Conservation (phyloP, 2,329 filamentous ascomycete genomes). For the Aspergillus candidus region DNA sequence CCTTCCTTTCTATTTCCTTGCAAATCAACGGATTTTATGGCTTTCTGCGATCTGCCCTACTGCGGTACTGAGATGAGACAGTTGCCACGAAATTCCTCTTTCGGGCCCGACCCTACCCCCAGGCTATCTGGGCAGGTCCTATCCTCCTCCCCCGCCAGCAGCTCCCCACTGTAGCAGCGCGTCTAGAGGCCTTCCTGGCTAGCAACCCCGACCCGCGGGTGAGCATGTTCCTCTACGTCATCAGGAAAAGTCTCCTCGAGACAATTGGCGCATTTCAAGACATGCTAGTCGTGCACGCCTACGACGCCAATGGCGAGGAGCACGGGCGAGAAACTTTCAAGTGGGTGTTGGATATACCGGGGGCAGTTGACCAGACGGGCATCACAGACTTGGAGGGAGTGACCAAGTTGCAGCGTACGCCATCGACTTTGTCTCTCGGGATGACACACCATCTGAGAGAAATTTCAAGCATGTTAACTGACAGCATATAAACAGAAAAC, state of each 20-base stretch:
- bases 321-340: constrained; percentile 43
- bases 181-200: constrained; percentile 2
- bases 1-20: too few relatives aligned
- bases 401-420: constrained; percentile 6
- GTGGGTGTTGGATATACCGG: constrained; percentile 11
- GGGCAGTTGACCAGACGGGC: constrained; percentile 7
- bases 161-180: constrained; percentile 4
- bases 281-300: constrained; percentile 10
- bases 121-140: constrained; percentile 10
- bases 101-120: constrained; percentile 8
- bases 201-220: constrained; percentile 3
- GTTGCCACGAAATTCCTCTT: constrained; percentile 3
- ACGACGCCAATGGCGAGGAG: constrained; percentile 45
- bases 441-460: not conserved
- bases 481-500: not conserved
- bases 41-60: too few relatives aligned
- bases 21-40: too few relatives aligned
- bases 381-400: constrained; percentile 4
- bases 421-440: too few relatives aligned
- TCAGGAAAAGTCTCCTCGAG: constrained; percentile 5
- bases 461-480: not conserved
- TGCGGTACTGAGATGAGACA: constrained; percentile 1
- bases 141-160: constrained; percentile 10
- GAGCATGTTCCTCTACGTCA: constrained; percentile 11
- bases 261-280: constrained; percentile 3